Percentiles rank a stretch among this genome's conserved stretches.
These are phyloP conservation scores for Gastrodia elata DNA, from an alignment of 106 monocot species.

Conservation along the genomic window DNA sequence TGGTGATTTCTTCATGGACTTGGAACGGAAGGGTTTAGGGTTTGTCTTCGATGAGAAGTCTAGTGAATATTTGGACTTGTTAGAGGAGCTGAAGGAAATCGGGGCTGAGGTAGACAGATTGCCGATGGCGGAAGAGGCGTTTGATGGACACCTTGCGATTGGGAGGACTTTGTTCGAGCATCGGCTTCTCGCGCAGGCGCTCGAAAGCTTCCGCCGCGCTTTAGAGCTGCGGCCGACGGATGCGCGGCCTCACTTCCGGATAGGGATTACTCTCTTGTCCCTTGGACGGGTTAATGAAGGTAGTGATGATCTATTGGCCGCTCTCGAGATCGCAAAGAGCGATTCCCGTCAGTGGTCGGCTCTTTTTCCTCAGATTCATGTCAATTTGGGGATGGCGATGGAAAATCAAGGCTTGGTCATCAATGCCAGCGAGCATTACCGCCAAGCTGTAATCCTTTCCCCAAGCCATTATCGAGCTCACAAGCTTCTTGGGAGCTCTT, in stretches of 20 bases:
- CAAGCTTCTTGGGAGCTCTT: conserved; percentile 28
- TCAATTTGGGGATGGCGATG: conserved; percentile 27
- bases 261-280: conserved; percentile 13
- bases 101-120: conserved; percentile 12
- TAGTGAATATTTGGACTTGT: conserved; percentile 1
- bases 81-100: conserved; percentile 20
- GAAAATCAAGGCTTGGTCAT: conserved; percentile 27
- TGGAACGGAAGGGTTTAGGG: background rate
- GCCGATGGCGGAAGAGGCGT: conserved; percentile 11
- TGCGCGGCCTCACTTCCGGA: conserved; percentile 9
- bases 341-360: conserved; percentile 16
- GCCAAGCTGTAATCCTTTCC: conserved; percentile 23
- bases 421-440: conserved; percentile 35
- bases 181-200: conserved; percentile 10
- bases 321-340: conserved; percentile 18
- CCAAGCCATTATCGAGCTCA: conserved; percentile 30
- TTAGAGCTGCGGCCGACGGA: conserved; percentile 14
- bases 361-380: conserved; percentile 31
- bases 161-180: conserved; percentile 17
- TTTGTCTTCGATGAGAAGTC: background rate
- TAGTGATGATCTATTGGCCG: conserved; percentile 6
- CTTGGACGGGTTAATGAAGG: conserved; percentile 8
- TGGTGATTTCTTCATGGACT: conserved; percentile 8
- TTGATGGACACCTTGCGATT: conserved; percentile 27
- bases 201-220: conserved; percentile 20